Base-by-base conservation (phyloP, 106 monocot species). In the Dendrobium catenatum region DNA sequence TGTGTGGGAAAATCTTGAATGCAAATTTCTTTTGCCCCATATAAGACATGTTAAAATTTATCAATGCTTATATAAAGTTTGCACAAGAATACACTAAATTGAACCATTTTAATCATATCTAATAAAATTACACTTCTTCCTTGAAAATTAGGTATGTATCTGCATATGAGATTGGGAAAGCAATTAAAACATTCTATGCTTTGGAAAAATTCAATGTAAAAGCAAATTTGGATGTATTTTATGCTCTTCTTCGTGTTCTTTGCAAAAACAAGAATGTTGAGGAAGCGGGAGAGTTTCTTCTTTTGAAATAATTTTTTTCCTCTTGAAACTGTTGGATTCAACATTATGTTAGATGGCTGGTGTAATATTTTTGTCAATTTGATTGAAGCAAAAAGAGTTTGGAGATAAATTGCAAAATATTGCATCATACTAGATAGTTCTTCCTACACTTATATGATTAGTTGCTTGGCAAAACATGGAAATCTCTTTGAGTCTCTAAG, bases 231-330 rank as follows among this genome's bases (percentile, higher is more conserved):
- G 67, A 77, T 73, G 77, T 79, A 61, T 95, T 88, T 80, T 88
- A 93, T 78, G 82, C 85, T 19, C 89, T 98, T 80, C 93, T 98
- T 68, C 83, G 55, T 19, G 84, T 88, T 58, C 87, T 98, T 67
- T 98, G 95, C 86, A 91, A 87, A 85, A 81, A 91, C 77, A 86
- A 75, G 68, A 91, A 95, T 80, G 85, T 93, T 20, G 98, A 98
- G 75, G 95, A 98, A 80, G 98, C 98, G 55, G 95, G 95, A 68
- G 87, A 93, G 61, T 79, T 98, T 31, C 93, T 98, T 70, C 88
- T 91, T 70, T 22, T 42, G 4, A 91, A 90, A 61, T 41, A 55
- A 80, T 78, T 81, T 77, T 95, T 91, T 70, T 26, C 98, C 98
- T 9, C 89, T 93, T 51, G 83, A 85, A 86, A 80, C 89, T 2